Evolutionary conservation across 345 rosid species (phyloP), one percentile per base, ranked within the genome.

Genomic region (Geranium brycei): DNA sequence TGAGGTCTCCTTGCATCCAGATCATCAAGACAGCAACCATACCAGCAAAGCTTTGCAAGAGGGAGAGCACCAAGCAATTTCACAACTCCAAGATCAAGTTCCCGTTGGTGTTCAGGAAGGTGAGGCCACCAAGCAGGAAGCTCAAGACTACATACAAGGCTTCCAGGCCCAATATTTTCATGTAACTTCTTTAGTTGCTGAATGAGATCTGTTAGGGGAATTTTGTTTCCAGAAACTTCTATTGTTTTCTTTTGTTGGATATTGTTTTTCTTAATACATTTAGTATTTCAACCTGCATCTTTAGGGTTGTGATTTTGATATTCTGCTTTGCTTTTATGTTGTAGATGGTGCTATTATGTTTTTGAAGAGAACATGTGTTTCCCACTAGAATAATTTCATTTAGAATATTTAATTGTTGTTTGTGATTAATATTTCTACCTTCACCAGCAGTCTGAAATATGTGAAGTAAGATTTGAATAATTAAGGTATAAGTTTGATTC

Each of bases 111-210:
- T 69, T 73, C 70, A 72, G 72, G 72, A 73, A 73, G 76, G 75
- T 77, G 19, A 77, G 80, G 58, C 77, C 77, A 28, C 80, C 75
- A 0, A 32, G 73, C 19, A 70, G 80, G 73, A 77, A 77, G 73
- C 72, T 77, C 58, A 77, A 70, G 75, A 77, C 80, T 11, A 77
- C 77, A 58, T 77, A 77, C 68, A 77, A 71, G 70, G 80, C 77
- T 11, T 70, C 80, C 7, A 77, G 75, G 75, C 80, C 80, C 14
- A 78, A 78, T 73, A 28, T 74, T 32, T 78, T 78, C 19, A 28
- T 77, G 72, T 71, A 69, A 68, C 61, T 64, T 53, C 16, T 31
- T 35, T 61, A 10, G 47, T 13, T 1, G 18, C 57, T 65, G 3
- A 31, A 1, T 4, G 5, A 41, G 51, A 18, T 30, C 17, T 19